Evolutionary conservation across 345 rosid species (phyloP).

Genomic region (Citrus trifoliata): DNA sequence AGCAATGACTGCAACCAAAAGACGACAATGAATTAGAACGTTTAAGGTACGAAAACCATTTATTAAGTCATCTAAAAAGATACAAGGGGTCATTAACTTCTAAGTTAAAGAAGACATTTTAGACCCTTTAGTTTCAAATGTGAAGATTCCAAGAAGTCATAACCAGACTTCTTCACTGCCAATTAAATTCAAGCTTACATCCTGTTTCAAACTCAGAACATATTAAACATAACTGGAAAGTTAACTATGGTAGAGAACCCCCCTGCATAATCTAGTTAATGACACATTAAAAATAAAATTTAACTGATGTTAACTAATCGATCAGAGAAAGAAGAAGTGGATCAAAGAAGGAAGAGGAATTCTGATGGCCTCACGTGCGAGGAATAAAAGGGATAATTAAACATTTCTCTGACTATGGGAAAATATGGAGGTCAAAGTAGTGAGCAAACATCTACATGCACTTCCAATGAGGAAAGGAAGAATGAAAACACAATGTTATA

Average conservation of each 20-base stretch:
- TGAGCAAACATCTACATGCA: not conserved
- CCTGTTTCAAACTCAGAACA: not conserved
- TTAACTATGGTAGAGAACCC: not conserved
- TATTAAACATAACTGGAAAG: not conserved
- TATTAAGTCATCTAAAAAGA: not conserved
- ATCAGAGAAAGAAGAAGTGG: too few relatives aligned
- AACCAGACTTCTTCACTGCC: not conserved
- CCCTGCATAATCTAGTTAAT: not conserved
- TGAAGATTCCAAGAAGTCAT: not conserved
- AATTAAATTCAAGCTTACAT: not conserved
- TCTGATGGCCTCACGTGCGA: not conserved
- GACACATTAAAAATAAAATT: not conserved
- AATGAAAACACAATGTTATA: not conserved
- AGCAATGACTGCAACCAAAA: slow-evolving; percentile 66
- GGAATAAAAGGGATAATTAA: not conserved
- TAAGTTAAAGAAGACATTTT: not conserved
- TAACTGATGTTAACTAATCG: not conserved
- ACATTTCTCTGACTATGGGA: not conserved
- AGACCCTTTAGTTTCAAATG: not conserved
- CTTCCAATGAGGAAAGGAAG: not conserved
- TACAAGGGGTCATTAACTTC: not conserved
- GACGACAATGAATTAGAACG: not conserved
- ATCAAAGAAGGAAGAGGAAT: not conserved
- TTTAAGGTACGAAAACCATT: not conserved
- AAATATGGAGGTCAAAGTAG: not conserved